phyloP scores from a whole-genome alignment of 306 rosid genomes.

The Ormosia emarginata region DNA sequence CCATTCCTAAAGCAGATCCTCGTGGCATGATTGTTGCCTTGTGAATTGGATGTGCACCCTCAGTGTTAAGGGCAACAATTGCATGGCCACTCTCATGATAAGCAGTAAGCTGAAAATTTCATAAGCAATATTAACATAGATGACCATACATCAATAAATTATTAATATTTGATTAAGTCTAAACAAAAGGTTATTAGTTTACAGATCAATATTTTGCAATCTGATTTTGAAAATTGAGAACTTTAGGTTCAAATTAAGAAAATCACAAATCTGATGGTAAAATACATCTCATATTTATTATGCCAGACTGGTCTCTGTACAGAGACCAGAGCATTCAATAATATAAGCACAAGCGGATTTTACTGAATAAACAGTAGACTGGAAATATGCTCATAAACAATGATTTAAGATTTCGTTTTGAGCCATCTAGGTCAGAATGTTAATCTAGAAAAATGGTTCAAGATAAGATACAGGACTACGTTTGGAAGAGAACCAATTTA shows the following conservation, averaged over 20 bases:
- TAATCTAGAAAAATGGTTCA: neutral
- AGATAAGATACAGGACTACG: neutral
- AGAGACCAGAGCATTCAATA: neutral
- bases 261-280: neutral
- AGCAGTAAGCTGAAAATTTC: slow-evolving; percentile 77
- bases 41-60: slow-evolving; percentile 96
- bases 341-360: neutral
- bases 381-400: neutral
- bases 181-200: neutral
- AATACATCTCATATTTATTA: neutral
- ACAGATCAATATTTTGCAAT: neutral
- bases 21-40: slow-evolving; percentile 99
- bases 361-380: neutral
- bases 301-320: neutral
- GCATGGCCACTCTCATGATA: slow-evolving; percentile 99
- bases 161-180: neutral
- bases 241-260: neutral
- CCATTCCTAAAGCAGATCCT: slow-evolving; percentile 99
- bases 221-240: neutral
- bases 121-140: slow-evolving; percentile 12
- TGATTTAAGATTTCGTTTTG: neutral
- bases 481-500: neutral
- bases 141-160: neutral
- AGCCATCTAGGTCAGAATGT: neutral
- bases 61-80: slow-evolving; percentile 89